These are phyloP conservation scores for Gelatoporia subvermispora DNA, from an alignment of 768 basidiomycete genomes.

Conservation along the genomic window DNA sequence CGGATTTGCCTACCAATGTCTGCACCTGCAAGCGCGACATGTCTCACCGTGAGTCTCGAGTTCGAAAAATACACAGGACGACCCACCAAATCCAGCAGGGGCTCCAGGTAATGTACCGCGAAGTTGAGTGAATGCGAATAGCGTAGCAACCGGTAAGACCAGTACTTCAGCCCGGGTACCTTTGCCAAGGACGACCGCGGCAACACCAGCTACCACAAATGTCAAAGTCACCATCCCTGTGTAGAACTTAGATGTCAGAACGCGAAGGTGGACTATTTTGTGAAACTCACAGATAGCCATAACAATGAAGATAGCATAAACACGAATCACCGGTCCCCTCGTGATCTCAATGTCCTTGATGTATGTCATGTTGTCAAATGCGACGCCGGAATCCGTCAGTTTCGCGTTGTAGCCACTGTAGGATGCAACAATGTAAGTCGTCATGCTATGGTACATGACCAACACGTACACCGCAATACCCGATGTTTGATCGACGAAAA, in stretches of 20 bases:
- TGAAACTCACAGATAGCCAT: conserved; percentile 9
- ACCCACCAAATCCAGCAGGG: conserved; percentile 20
- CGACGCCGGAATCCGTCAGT: conserved; percentile 3
- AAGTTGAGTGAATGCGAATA: conserved; percentile 24
- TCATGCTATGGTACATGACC: too few relatives aligned
- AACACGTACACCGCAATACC: conserved; percentile 12
- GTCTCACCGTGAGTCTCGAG: background rate
- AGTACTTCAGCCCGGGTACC: conserved; percentile 16
- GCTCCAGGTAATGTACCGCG: conserved; percentile 22
- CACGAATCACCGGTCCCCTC: conserved; percentile 7
- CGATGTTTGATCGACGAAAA: conserved; percentile 4
- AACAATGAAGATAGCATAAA: conserved; percentile 10
- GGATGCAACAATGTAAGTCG: too few relatives aligned
- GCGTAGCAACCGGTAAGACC: conserved; percentile 19
- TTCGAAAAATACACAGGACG: background rate
- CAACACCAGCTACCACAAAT: conserved; percentile 10
- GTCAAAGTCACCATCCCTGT: conserved; percentile 12
- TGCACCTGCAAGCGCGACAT: conserved; percentile 1
- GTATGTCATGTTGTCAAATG: conserved; percentile 5
- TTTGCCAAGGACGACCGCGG: conserved; percentile 15
- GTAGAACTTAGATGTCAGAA: background rate
- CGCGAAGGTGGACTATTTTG: background rate
- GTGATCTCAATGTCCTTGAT: conserved; percentile 13
- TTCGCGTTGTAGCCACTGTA: conserved; percentile 10
- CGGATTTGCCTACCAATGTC: too few relatives aligned